phyloP scores from a whole-genome alignment of 2,329 filamentous ascomycete genomes.

The Mycosphaerella sp. region DNA sequence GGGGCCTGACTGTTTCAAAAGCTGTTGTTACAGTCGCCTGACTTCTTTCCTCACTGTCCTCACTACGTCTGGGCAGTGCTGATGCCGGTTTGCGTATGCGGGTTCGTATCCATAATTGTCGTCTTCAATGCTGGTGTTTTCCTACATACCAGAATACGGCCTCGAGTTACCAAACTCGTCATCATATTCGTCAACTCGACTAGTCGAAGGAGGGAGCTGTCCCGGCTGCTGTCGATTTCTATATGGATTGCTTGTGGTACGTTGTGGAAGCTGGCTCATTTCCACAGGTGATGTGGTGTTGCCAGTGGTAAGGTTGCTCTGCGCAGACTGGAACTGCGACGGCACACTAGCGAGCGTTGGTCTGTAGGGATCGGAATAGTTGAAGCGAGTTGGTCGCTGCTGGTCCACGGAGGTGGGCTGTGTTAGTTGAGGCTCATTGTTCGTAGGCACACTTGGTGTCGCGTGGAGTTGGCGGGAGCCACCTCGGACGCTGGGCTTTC shows the following conservation, averaged over 20 bases:
- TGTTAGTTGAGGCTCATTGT: slow-evolving; percentile 23
- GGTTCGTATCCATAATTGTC: background rate
- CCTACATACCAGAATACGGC: slow-evolving; percentile 24
- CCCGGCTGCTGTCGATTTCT: slow-evolving; percentile 11
- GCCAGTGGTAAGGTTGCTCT: slow-evolving; percentile 10
- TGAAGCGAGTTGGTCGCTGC: slow-evolving; percentile 8
- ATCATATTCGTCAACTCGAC: slow-evolving; percentile 20
- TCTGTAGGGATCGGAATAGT: slow-evolving; percentile 10
- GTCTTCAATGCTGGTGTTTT: background rate
- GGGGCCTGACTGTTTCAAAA: slow-evolving; percentile 3
- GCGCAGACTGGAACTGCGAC: slow-evolving; percentile 16
- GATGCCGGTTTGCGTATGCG: background rate
- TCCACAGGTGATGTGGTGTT: slow-evolving; percentile 12
- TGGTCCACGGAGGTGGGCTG: slow-evolving; percentile 5
- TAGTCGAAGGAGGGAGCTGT: slow-evolving; percentile 4
- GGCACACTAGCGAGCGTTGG: slow-evolving; percentile 10
- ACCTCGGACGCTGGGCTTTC: slow-evolving; percentile 29
- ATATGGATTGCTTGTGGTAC: slow-evolving; percentile 26
- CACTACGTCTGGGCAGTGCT: slow-evolving; percentile 1
- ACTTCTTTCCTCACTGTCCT: background rate
- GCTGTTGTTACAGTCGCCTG: background rate
- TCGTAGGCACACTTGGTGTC: slow-evolving; percentile 27
- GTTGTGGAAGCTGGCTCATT: slow-evolving; percentile 23
- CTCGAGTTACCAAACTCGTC: slow-evolving; percentile 16
- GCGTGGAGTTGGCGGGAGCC: slow-evolving; percentile 12